These are phyloP conservation scores for Tetraselmis striata DNA, from an alignment of 139 green algal genomes.

Conservation along the genomic window DNA sequence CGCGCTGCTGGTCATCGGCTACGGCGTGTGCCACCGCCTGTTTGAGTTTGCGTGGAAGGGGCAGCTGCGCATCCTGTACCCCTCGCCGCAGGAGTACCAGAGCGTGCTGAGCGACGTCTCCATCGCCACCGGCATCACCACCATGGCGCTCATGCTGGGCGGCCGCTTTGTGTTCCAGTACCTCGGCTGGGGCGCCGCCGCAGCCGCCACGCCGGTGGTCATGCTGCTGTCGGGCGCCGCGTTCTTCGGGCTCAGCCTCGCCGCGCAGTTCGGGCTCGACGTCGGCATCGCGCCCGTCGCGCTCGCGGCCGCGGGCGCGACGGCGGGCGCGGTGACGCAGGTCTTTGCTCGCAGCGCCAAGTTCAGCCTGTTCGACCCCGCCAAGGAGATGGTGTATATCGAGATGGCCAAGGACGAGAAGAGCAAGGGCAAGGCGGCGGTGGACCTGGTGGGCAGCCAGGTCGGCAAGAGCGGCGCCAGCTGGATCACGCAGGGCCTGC, in stretches of 20 bases:
- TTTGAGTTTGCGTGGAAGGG: conserved; percentile 89
- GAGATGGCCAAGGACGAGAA: conserved; percentile 71
- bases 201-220: conserved; percentile 46
- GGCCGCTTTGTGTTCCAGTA: conserved; percentile 72
- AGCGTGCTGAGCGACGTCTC: conserved; percentile 71
- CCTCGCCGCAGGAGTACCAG: conserved; percentile 57
- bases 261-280: conserved; percentile 1
- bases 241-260: conserved; percentile 50
- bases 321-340: conserved; percentile 62
- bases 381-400: conserved; percentile 91
- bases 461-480: conserved; percentile 64
- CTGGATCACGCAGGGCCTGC: conserved; percentile 51
- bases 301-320: conserved; percentile 43
- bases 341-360: conserved; percentile 65
- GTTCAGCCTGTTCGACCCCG: conserved; percentile 73
- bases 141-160: conserved; percentile 69
- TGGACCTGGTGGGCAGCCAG: conserved; percentile 77
- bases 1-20: conserved; percentile 64
- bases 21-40: conserved; percentile 66
- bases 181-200: conserved; percentile 60
- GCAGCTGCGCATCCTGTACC: conserved; percentile 67
- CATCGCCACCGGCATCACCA: conserved; percentile 62
- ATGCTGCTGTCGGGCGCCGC: conserved; percentile 54
- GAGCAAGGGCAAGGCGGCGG: conserved; percentile 74
- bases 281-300: conserved; percentile 23